A percentile compares a stretch with the other conserved stretches of the same genome.
These are phyloP conservation scores for Silene latifolia DNA, from an alignment of 148 eudicot genomes.

Conservation along the genomic window DNA sequence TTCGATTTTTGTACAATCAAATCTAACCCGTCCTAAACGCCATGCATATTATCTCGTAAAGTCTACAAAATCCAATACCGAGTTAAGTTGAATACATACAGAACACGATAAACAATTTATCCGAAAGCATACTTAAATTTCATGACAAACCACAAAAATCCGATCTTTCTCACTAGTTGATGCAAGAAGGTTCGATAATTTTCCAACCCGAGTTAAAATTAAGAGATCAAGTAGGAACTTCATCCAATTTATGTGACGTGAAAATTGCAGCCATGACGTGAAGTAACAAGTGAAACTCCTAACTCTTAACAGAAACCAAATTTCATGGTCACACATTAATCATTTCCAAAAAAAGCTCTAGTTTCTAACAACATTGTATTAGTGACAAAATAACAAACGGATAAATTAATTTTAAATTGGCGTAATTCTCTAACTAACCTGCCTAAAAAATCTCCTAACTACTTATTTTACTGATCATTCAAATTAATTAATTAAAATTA, in stretches of 20 bases:
- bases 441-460: not conserved
- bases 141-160: not conserved
- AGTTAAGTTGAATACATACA: too few species aligned
- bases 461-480: not conserved
- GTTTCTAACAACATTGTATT: not conserved
- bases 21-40: too few species aligned
- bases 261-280: too few species aligned
- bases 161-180: not conserved
- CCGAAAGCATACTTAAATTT: not conserved
- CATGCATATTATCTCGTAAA: too few species aligned
- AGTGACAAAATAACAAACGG: not conserved
- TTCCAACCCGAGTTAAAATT: not conserved
- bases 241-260: constrained; percentile 13
- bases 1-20: too few species aligned
- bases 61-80: too few species aligned
- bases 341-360: not conserved
- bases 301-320: constrained; percentile 10
- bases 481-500: not conserved
- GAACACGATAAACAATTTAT: not conserved
- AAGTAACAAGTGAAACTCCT: constrained; percentile 1
- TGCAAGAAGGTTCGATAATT: not conserved
- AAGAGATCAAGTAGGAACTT: not conserved
- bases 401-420: not conserved
- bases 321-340: constrained; percentile 16
- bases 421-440: constrained; percentile 7